Evolutionary conservation across 768 basidiomycete genomes (phyloP), one percentile per base, ranked within the genome.

Genomic region (Auricularia sp.): DNA sequence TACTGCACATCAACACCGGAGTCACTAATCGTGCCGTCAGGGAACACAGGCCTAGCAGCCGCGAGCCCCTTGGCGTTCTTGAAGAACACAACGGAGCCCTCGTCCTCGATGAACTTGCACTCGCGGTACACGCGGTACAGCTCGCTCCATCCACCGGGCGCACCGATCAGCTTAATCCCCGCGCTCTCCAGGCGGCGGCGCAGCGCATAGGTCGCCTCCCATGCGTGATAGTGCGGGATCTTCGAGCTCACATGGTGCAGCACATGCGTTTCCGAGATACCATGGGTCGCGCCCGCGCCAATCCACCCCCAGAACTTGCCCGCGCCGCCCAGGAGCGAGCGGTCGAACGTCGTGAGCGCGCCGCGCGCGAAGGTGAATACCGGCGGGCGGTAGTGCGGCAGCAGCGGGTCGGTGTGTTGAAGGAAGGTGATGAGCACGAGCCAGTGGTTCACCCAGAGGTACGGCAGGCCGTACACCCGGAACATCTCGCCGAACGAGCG

Each of bases 51-150:
- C 67, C 85, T 83, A 70, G 82, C 79, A 67, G 86, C 77, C 59
- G 93, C 91, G 51, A 94, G 75, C 66, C 96, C 96, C 47, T 78
- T 69, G 3, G 89, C 85, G 70, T 98, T 90, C 83, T 93, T 93
- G 84, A 87, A 96, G 80, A 95, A 94, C 66, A 94, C 73, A 67
- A 97, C 85, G 69, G 91, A 85, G 47, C 93, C 94, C 69, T 92
- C 88, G 73, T 98, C 94, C 76, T 98, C 96, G 59, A 99, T 90
- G 74, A 94, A 98, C 85, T 88, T 90, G 88, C 92, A 94, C 70
- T 86, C 83, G 69, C 77, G 82, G 78, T 83, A 85, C 37, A 92
- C 87, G 56, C 91, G 86, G 75, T 88, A 85, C 37, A 91, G 79
- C 77, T 93, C 90, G 62, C 80, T 78, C 92, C 89, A 90, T 62